A percentile compares a stretch with the other conserved stretches of the same genome.
Conservation (phyloP, 2,329 filamentous ascomycete genomes). For the Pestalotiopsis sp. region DNA sequence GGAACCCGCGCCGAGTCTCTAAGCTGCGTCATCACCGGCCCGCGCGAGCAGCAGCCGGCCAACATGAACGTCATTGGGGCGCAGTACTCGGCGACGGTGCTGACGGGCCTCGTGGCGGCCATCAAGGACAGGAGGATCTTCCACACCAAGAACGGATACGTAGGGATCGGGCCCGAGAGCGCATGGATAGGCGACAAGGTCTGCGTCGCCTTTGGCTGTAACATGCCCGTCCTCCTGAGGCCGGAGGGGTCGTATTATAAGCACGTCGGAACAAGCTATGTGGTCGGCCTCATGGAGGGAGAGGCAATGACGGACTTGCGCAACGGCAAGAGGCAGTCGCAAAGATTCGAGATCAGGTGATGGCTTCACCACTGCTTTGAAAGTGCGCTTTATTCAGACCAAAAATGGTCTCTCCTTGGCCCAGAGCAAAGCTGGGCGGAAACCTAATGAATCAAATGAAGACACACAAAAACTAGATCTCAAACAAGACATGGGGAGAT, state of each 20-base stretch:
- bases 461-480: not conserved
- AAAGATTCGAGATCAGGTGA: slow-evolving; percentile 3
- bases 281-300: not conserved
- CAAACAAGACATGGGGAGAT: not conserved
- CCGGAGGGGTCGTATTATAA: not conserved
- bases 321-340: not conserved
- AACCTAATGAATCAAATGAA: not conserved
- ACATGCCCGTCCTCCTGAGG: not conserved
- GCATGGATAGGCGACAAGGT: not conserved
- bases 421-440: not conserved
- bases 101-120: not conserved
- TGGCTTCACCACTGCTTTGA: not conserved
- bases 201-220: not conserved
- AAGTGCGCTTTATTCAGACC: not conserved
- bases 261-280: not conserved
- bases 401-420: not conserved
- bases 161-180: not conserved
- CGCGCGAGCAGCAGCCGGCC: not conserved
- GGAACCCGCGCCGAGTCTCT: not conserved
- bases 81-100: not conserved
- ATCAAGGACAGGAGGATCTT: not conserved
- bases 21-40: not conserved
- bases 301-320: not conserved
- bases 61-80: not conserved
- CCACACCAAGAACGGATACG: slow-evolving; percentile 1